Evolutionary conservation across 2,329 filamentous ascomycete genomes (phyloP), one percentile per base, ranked within the genome.

Genomic region (Cercospora zeina): DNA sequence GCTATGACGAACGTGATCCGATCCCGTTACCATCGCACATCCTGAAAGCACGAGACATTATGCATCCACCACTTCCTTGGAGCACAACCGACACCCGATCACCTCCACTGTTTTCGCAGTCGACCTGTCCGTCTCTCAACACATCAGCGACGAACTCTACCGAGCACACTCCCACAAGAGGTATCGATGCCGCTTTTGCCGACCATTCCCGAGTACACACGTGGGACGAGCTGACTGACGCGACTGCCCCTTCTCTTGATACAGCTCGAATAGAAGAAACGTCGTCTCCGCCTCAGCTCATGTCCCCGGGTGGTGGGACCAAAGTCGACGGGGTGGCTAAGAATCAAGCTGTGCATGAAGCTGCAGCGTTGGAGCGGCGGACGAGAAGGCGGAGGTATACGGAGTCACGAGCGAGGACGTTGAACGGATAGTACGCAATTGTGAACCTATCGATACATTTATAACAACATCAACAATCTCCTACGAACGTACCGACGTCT

Each of bases 351-450:
- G 66, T 67, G 51, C 64, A 65, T 61, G 64, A 69, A 30, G 68
- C 68, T 51, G 68, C 69, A 9, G 64, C 60, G 13, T 53, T 62
- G 27, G 69, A 71, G 62, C 59, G 68, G 50, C 54, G 58, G 53
- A 55, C 55, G 37, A 64, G 65, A 34, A 63, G 65, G 63, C 58
- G 39, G 37, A 54, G 50, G 27, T 49, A 54, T 31, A 27, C 27
- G 24, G 30, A 31, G 24, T 45, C 21, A 31, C 45, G 14, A 50
- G 47, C 14, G 47, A 45, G 39, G 16, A 11, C 39, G 6, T 6
- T 21, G 39, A 19, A 21, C 39, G 39, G 19, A 19, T 45, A 45
- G 11, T 19, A 2, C 39, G 21, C 39, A 5, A 16, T 11, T 45
- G 39, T 21, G 39, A 19, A n/a, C 19, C 19, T 10, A 19, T 10